A percentile compares a stretch with the other conserved stretches of the same genome.
These are phyloP conservation scores for Stephania cephalantha DNA, from an alignment of 164 flowering plant species.

Conservation along the genomic window DNA sequence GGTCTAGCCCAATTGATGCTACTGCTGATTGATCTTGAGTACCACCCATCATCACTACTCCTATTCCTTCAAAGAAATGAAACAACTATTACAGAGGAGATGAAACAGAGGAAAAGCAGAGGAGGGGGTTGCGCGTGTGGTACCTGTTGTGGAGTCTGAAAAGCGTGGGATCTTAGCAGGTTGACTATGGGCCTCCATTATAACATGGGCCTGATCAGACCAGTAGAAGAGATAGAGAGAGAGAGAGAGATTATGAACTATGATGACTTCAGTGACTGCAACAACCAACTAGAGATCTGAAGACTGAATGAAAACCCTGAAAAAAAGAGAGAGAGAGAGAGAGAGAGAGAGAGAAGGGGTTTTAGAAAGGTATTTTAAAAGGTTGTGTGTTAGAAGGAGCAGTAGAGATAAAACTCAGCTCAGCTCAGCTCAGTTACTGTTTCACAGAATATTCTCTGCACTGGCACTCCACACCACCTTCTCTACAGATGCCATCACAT, in stretches of 20 bases:
- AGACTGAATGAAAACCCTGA: background rate
- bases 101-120: background rate
- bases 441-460: background rate
- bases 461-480: background rate
- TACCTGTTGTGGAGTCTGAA: conserved; percentile 20
- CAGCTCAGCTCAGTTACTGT: background rate
- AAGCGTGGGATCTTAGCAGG: conserved; percentile 26
- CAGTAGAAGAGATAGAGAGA: conserved; percentile 2
- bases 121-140: background rate
- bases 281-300: background rate
- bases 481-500: background rate
- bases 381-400: background rate
- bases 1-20: conserved; percentile 29
- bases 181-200: conserved; percentile 24
- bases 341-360: background rate
- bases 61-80: conserved; percentile 16
- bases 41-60: conserved; percentile 8
- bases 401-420: background rate
- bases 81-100: conserved; percentile 1
- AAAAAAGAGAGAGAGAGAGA: background rate
- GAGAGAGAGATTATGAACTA: background rate
- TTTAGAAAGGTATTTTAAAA: background rate
- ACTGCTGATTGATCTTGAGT: conserved; percentile 3
- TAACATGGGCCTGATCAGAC: conserved; percentile 13
- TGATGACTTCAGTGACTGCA: background rate